Evolutionary conservation across 495 filamentous ascomycete species (phyloP), one percentile per base, ranked within the genome.

Genomic region (Hypomontagnella submonticulosa): DNA sequence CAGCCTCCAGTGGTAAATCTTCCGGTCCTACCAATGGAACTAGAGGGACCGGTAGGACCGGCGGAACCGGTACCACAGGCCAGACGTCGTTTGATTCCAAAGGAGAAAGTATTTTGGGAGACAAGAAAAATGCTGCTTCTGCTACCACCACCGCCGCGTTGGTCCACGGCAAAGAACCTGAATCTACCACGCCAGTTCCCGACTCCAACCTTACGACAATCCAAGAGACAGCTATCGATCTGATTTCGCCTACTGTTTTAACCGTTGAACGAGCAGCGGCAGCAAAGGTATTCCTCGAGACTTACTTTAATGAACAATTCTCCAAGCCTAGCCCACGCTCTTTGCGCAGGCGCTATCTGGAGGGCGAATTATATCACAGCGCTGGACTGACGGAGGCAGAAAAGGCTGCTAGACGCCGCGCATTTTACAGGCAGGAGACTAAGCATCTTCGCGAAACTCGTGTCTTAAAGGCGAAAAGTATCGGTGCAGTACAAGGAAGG

Each of bases 281-380:
- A 7, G 89, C 92, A 32, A 97, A 97, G 75, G 84, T 96, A 19
- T 96, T 86, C 63, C 84, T 98, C 19, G 94, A 98, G 69, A 91
- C 88, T 3, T 83, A 93, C 67, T 97, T 91, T 79, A 87, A 91
- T 67, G 75, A 84, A 6, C 75, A 92, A 10, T 82, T 89, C 38
- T 74, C 78, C 32, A 68, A 80, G 51, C 60, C 77, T 4, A 85
- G 84, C 38, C 76, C 88, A 61, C 87, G 93, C 1, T 85, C 84
- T 7, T 73, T 89, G 57, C 88, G 94, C 3, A 84, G 86, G 41
- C 81, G 83, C 42, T 81, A 89, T 36, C 77, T 97, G 10, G 91
- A 97, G 71, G 73, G 78, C 2, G 79, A 84, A 16, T 78, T 97
- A 4, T 80, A 80, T 38, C 76, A 81, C 32, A 68, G 77, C 5